These are phyloP conservation scores for Metschnikowia amazonensis DNA, from an alignment of 805 yeast species.

Conservation along the genomic window DNA sequence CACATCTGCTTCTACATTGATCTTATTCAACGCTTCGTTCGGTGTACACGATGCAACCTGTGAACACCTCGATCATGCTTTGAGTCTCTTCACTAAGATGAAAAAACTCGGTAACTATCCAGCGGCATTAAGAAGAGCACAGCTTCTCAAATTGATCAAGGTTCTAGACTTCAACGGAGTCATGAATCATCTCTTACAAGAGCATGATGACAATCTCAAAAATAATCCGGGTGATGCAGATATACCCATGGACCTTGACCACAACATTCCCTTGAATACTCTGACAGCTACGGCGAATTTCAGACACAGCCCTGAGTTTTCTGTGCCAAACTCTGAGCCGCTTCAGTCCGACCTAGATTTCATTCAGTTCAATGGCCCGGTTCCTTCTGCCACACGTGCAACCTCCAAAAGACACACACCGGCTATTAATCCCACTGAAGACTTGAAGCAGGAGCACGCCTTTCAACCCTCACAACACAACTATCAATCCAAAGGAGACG, in stretches of 20 bases:
- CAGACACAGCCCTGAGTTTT: slow-evolving; percentile 12
- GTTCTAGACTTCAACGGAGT: slow-evolving; percentile 67
- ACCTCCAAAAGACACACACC: slow-evolving; percentile 19
- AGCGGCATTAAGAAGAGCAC: slow-evolving; percentile 71
- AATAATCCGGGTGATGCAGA: slow-evolving; percentile 1
- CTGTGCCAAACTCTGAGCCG: slow-evolving; percentile 17
- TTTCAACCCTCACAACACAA: slow-evolving; percentile 1
- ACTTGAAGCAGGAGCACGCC: slow-evolving; percentile 17
- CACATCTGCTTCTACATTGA: slow-evolving; percentile 70
- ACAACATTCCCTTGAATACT: slow-evolving; percentile 3
- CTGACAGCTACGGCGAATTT: slow-evolving; percentile 6
- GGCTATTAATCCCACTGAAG: slow-evolving; percentile 18
- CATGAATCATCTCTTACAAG: slow-evolving; percentile 52
- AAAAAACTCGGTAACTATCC: slow-evolving; percentile 75
- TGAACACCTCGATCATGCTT: slow-evolving; percentile 69
- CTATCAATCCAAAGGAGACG: slow-evolving; percentile 21
- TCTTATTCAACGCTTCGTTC: slow-evolving; percentile 72
- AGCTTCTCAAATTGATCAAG: slow-evolving; percentile 58
- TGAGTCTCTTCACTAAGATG: slow-evolving; percentile 68
- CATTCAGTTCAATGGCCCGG: slow-evolving; percentile 23
- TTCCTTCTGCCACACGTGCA: slow-evolving; percentile 19
- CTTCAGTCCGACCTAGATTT: slow-evolving; percentile 23
- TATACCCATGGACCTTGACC: slow-evolving; percentile 13
- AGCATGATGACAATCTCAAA: slow-evolving; percentile 49
- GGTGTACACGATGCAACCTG: slow-evolving; percentile 77